Evolutionary conservation across 2,329 filamentous ascomycete species (phyloP).

Genomic region (Pseudogymnoascus sp.): DNA sequence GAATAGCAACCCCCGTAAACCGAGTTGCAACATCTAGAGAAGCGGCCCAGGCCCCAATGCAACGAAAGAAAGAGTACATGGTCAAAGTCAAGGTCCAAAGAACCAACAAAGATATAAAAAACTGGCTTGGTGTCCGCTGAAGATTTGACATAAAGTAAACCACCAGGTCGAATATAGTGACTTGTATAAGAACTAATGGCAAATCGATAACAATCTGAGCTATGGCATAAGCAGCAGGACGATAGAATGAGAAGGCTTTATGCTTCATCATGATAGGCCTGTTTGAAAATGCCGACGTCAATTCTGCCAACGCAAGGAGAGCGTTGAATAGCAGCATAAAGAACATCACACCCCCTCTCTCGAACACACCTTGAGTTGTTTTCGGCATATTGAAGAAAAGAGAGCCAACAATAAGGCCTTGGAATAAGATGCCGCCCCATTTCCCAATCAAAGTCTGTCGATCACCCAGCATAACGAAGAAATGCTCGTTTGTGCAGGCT

Average conservation of each 20-base stretch:
- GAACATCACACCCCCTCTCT: slow-evolving; percentile 54
- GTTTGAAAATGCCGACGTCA: slow-evolving; percentile 52
- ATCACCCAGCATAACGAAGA: slow-evolving; percentile 31
- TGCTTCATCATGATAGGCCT: slow-evolving; percentile 64
- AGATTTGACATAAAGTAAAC: slow-evolving; percentile 87
- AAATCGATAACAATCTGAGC: slow-evolving; percentile 79
- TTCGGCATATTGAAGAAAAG: slow-evolving; percentile 48
- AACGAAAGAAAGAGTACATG: slow-evolving; percentile 84
- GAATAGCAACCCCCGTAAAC: slow-evolving; percentile 62
- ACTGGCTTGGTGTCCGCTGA: slow-evolving; percentile 63
- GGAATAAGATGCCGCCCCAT: slow-evolving; percentile 30
- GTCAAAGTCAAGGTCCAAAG: slow-evolving; percentile 64
- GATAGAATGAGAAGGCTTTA: slow-evolving; percentile 46
- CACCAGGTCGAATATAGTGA: slow-evolving; percentile 68
- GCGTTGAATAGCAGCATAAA: slow-evolving; percentile 57
- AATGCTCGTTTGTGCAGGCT: slow-evolving; percentile 36
- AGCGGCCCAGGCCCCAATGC: slow-evolving; percentile 68
- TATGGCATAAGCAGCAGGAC: slow-evolving; percentile 41
- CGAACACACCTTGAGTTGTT: slow-evolving; percentile 49
- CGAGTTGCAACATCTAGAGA: slow-evolving; percentile 39
- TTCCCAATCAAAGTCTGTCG: slow-evolving; percentile 30
- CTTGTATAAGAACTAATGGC: slow-evolving; percentile 72
- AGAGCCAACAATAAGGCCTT: slow-evolving; percentile 30
- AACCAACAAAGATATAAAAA: slow-evolving; percentile 80
- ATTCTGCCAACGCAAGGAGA: slow-evolving; percentile 52